Evolutionary conservation across 164 flowering plant genomes (phyloP).

Genomic region (Paratinospora sagittata): DNA sequence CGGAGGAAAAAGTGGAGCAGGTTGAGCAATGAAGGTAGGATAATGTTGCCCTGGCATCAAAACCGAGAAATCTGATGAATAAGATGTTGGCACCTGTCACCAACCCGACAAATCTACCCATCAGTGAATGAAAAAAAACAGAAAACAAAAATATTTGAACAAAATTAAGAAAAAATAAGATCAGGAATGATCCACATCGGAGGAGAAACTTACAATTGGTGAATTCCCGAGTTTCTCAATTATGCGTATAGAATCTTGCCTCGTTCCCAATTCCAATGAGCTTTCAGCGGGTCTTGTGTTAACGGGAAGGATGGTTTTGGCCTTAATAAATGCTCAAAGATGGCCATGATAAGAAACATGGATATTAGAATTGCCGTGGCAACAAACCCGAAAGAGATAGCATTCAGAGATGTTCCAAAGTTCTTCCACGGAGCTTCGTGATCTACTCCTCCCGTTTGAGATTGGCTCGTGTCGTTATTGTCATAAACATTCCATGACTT

Average conservation of each 20-base stretch:
- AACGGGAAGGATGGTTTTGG: conserved; percentile 44
- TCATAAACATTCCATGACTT: conserved; percentile 54
- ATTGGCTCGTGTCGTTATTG: conserved; percentile 33
- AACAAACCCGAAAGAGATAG: conserved; percentile 84
- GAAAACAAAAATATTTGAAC: background rate
- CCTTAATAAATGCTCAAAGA: conserved; percentile 71
- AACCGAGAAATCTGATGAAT: conserved; percentile 58
- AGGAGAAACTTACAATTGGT: conserved; percentile 33
- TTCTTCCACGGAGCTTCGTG: conserved; percentile 41
- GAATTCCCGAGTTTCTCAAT: conserved; percentile 36
- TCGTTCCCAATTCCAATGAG: conserved; percentile 27
- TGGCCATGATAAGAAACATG: conserved; percentile 88
- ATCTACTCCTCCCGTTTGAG: conserved; percentile 37
- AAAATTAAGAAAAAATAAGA: background rate
- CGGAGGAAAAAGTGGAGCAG: conserved; percentile 56
- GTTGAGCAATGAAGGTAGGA: conserved; percentile 84
- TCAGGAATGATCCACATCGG: background rate
- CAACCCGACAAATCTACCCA: background rate
- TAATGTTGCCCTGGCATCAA: conserved; percentile 78
- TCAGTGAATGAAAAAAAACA: background rate
- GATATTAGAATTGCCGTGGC: conserved; percentile 89
- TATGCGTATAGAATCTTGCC: conserved; percentile 18
- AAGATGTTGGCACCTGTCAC: conserved; percentile 41
- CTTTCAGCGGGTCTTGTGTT: conserved; percentile 20
- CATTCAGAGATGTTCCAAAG: conserved; percentile 63